Base-by-base conservation (phyloP, 2,329 filamentous ascomycete genomes). In the Acrocalymma vagum region DNA sequence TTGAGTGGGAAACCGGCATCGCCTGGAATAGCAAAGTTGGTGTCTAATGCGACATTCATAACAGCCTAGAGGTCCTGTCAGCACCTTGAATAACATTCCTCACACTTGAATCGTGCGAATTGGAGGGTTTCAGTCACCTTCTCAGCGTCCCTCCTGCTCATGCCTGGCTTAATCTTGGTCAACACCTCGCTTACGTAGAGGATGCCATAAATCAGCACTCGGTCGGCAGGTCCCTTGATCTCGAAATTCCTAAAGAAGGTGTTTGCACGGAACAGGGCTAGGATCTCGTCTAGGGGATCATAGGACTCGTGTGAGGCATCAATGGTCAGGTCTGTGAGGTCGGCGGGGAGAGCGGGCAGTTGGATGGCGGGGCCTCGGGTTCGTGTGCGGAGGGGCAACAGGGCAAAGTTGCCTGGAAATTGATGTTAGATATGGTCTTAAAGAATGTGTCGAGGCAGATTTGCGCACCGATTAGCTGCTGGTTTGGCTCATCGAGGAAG, bases 191-290 rank as follows among this genome's bases (percentile, higher is more conserved):
- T 93, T 63, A 97, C 82, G 73, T 93, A 97, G 67, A 95, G 81
- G 70, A 96, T 99, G 50, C 93, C 93, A 76, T 99, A 99, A 65
- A 97, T 92, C 56, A 99, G 81, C 64, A 97, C 84, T 26, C 94
- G 83, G 74, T 99, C 94, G 43, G 94, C 93, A 17, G 90, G 88
- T 10, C 94, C 94, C 75, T 96, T 93, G 77, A 97, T 95, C 79
- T 97, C 94, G 64, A 99, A 99, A 81, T 97, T 99, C 64, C 94
- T 88, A 81, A 97, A 99, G 74, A 99, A 93, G 46, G 93, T 96
- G 78, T 99, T 97, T 62, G 94, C 93, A 53, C 94, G 90, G 81
- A 97, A 99, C 33, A 97, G 83, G 9, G 86, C 82, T 39, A 99
- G 82, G 35, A 95, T 85, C 78, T 99, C 94, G 75, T 99, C 94